Base-by-base conservation (phyloP, 441 rosid genomes). In the Biscutella auriculata region DNA sequence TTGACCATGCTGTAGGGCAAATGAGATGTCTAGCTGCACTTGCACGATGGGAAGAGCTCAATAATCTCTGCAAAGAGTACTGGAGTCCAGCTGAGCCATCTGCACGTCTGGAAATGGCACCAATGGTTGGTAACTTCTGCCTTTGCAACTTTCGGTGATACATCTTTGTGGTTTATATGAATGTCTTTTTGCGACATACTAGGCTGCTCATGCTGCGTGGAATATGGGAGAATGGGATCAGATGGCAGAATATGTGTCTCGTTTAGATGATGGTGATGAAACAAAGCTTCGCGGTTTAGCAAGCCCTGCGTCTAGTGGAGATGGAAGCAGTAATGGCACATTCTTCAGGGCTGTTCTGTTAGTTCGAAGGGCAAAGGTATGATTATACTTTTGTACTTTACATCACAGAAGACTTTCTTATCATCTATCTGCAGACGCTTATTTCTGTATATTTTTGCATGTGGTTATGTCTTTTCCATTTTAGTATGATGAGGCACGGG, bases 171-270 rank as follows among this genome's bases (percentile, higher is more conserved):
- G 10, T n/a, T 48, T 26, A 46, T 23, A 63, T 78, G 60, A 66
- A 75, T 72, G 68, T 62, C 13, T 56, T 62, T 49, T 39, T 64
- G 40, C 68, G 27, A 65, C 73, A 28, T 66, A 26, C 76, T 57
- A 94, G 99, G 99, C 99, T 73, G 98, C 98, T 63, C 41, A 4
- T 37, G 99, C 99, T 79, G 99, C 99, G 63, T 95, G 98, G 99
- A 91, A 86, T 75, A 91, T 95, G 99, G 97, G 98, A 42, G 99
- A 95, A 67, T 95, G 98, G 98, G 98, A 95, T 75, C 99, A 91
- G 72, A 95, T 95, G 99, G 85, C 95, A 5, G 99, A 95, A 72
- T 95, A 91, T 75, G 99, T 91, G 47, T 86, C 88, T 59, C 82
- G 87, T 54, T 77, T 95, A 70, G 99, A 95, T 71, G 98, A 95